Evolutionary conservation across 83 land plant genomes (phyloP), one percentile per base, ranked within the genome.

Genomic region (Picea engelmannii): DNA sequence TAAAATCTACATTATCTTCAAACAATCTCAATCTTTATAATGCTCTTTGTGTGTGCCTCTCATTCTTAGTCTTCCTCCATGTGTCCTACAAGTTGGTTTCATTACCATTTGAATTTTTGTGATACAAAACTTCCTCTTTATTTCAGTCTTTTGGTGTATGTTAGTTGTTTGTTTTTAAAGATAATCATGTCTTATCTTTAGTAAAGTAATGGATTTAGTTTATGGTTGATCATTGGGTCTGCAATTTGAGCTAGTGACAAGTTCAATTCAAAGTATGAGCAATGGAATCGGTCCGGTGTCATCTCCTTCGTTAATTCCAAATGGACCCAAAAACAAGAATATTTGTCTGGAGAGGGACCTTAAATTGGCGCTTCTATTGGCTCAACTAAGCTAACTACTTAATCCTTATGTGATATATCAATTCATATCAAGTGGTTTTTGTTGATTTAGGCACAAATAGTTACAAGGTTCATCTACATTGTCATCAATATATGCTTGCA

Each of bases 281-380:
- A 73, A 9, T 6, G 58, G 27, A 21, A 7, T n/a, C 20, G 74
- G 49, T 49, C 7, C 18, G 42, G 44, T 44, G 40, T 38, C 44
- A 13, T n/a, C 47, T 70, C 74, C 42, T 25, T 70, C n/a, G 21
- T 18, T 70, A 40, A 13, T 55, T 55, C 40, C 74, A 70, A 73
- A 20, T 47, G 59, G 13, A 55, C 16, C 59, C 59, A 55, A 52
- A 15, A 52, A 52, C 58, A 47, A 44, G 76, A 44, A 44, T 73
- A n/a, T n/a, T n/a, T 73, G 58, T 73, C 52, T 73, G 47, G 25
- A 73, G 76, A 23, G 47, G 44, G 76, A 44, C 5, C 76, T 73
- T 73, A 73, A 27, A 1, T 1, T 27, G 31, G 31, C 1, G 31
- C 31, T 27, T 27, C 31, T 27, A 27, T 27, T 27, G 31, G 31